Evolutionary conservation across 768 basidiomycete species (phyloP).

Genomic region (Rhizopogon vulgaris): DNA sequence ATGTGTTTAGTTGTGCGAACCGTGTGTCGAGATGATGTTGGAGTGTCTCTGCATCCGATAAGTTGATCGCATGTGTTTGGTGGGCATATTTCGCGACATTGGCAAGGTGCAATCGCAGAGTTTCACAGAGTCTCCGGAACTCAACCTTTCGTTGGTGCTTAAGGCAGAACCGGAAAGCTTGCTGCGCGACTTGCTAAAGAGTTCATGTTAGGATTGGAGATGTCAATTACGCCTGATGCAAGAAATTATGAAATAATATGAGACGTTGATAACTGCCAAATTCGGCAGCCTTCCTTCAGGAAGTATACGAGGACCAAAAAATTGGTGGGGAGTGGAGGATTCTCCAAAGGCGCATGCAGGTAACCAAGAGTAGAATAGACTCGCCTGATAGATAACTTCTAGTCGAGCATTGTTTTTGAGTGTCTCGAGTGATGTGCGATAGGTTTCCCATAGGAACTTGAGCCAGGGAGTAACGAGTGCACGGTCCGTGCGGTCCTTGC

Average conservation of each 20-base stretch:
- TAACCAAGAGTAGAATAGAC: slow-evolving; percentile 16
- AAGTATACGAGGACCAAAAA: not conserved
- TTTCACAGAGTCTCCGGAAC: slow-evolving; percentile 95
- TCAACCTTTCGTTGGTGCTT: slow-evolving; percentile 93
- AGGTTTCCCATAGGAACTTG: slow-evolving; percentile 98
- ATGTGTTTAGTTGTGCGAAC: slow-evolving; percentile 93
- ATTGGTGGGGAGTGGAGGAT: not conserved
- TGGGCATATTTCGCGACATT: slow-evolving; percentile 95
- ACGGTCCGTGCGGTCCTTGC: slow-evolving; percentile 89
- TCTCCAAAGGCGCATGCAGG: not conserved
- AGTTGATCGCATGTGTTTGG: slow-evolving; percentile 91
- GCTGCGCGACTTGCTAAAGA: slow-evolving; percentile 83
- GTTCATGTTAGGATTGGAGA: not conserved
- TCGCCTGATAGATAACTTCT: slow-evolving; percentile 89
- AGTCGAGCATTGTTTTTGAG: slow-evolving; percentile 92
- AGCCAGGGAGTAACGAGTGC: slow-evolving; percentile 96
- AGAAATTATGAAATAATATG: not conserved
- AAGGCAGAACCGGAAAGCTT: slow-evolving; percentile 96
- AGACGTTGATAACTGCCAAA: not conserved
- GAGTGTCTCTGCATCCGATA: slow-evolving; percentile 90
- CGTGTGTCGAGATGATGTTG: slow-evolving; percentile 95
- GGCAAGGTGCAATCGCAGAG: slow-evolving; percentile 86
- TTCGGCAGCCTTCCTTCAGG: not conserved
- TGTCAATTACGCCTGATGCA: not conserved
- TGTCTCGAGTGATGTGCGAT: slow-evolving; percentile 91